A percentile compares a stretch with the other conserved stretches of the same genome.
Evolutionary conservation across 2,329 filamentous ascomycete species (phyloP).

Genomic region (Golovinomyces cichoracearum): DNA sequence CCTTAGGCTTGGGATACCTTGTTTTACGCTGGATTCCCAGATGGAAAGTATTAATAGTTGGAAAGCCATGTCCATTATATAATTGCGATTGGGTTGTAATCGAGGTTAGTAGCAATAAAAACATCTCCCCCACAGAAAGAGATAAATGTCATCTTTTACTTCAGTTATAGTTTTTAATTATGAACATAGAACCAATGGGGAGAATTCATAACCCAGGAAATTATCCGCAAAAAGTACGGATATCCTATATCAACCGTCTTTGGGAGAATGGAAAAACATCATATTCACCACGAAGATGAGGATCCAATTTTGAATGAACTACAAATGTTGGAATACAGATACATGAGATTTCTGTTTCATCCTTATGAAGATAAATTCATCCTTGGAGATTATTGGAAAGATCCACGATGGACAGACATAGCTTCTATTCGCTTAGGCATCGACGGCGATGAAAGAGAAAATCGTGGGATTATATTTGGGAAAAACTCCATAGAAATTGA

Average conservation of each 20-base stretch:
- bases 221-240: slow-evolving; percentile 29
- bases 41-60: slow-evolving; percentile 57
- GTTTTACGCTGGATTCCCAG: slow-evolving; percentile 71
- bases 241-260: slow-evolving; percentile 37
- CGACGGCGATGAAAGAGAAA: slow-evolving; percentile 65
- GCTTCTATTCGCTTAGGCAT: slow-evolving; percentile 51
- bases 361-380: slow-evolving; percentile 72
- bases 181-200: slow-evolving; percentile 65
- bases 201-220: slow-evolving; percentile 54
- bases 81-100: slow-evolving; percentile 79
- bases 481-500: slow-evolving; percentile 78
- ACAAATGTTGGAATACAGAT: slow-evolving; percentile 68
- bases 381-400: slow-evolving; percentile 75
- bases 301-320: slow-evolving; percentile 55
- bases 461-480: slow-evolving; percentile 67
- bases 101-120: slow-evolving; percentile 33
- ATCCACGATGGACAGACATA: slow-evolving; percentile 64
- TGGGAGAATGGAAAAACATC: slow-evolving; percentile 35
- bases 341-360: slow-evolving; percentile 80
- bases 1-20: slow-evolving; percentile 56
- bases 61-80: slow-evolving; percentile 38
- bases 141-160: background rate
- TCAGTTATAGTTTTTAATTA: slow-evolving; percentile 7
- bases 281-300: slow-evolving; percentile 39
- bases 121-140: background rate